Evolutionary conservation across 768 basidiomycete genomes (phyloP), one percentile per base, ranked within the genome.

Genomic region (Pulveroboletus sp.): DNA sequence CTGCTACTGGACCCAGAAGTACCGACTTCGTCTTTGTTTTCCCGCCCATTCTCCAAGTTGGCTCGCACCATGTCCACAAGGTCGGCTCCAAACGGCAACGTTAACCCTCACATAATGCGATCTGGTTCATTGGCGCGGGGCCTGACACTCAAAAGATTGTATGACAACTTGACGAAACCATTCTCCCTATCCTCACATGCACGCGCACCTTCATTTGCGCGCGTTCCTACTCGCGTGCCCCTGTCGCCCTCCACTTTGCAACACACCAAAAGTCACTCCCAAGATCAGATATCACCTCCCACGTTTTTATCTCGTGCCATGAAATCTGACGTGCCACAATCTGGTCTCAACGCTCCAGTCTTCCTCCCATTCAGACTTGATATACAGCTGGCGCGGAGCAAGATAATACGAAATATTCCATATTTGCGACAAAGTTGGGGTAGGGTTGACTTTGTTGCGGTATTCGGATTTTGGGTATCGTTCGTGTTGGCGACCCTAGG

Each of bases 391-490:
- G 70, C 77, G 0, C 78, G 75, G 53, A 73, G 77, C 47, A 80
- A 81, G 56, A 77, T 81, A n/a, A 69, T 71, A 26, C 73, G 82
- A 31, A 84, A 86, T 55, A 74, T 93, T 2, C 93, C 95, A 0
- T 98, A 92, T 65, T 75, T 98, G 1, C 79, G 95, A 8, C 93
- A 97, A 61, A 89, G 88, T 48, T 97, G 93, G 93, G 87, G 80
- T 59, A 73, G 93, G 44, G 86, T 96, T 47, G 95, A 98, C 65
- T 82, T 87, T 55, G 69, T 97, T 39, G 91, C 95, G 1, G 81
- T 97, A 39, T 56, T 86, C 11, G 78, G 82, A 55, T 97, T 93
- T 67, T 98, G 94, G 94, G 78, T 89, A 45, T 75, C 79, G 8
- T 94, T 97, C 62, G 68, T 63, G 0, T 74, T 98, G 48, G 82